These are phyloP conservation scores for Geopyxis carbonaria DNA, from an alignment of 495 filamentous ascomycete species.

Conservation along the genomic window DNA sequence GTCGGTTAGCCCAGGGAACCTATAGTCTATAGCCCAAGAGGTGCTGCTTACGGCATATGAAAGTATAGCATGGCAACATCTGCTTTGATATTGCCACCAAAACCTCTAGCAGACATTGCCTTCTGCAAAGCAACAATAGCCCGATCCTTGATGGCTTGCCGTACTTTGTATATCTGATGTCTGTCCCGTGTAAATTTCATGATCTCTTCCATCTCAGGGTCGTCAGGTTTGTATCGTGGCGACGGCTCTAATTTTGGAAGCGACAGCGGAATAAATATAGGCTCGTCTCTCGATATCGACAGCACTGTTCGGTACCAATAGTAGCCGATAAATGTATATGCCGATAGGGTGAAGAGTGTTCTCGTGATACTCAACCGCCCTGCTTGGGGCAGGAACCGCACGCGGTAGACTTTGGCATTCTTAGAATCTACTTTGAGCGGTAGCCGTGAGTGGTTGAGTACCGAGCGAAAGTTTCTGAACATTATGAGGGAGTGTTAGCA, in stretches of 20 bases:
- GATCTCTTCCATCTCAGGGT: conserved; percentile 12
- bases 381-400: conserved; percentile 17
- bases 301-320: too few relatives aligned
- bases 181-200: conserved; percentile 12
- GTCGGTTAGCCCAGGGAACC: background rate
- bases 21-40: background rate
- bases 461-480: conserved; percentile 15
- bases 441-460: conserved; percentile 18
- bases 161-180: background rate
- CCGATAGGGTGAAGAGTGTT: too few relatives aligned
- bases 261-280: conserved; percentile 18
- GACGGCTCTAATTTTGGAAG: conserved; percentile 8
- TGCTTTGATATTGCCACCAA: conserved; percentile 14
- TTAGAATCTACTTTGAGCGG: conserved; percentile 11
- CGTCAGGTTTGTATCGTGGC: conserved; percentile 9
- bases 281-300: conserved; percentile 3
- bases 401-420: conserved; percentile 15
- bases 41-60: conserved; percentile 16
- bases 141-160: conserved; percentile 1
- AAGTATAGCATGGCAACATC: conserved; percentile 17
- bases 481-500: too few relatives aligned
- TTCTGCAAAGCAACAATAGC: conserved; percentile 4
- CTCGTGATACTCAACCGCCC: conserved; percentile 9
- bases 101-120: conserved; percentile 5
- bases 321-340: too few relatives aligned